phyloP scores from a whole-genome alignment of 257 asterid species.

The Perilla frutescens region DNA sequence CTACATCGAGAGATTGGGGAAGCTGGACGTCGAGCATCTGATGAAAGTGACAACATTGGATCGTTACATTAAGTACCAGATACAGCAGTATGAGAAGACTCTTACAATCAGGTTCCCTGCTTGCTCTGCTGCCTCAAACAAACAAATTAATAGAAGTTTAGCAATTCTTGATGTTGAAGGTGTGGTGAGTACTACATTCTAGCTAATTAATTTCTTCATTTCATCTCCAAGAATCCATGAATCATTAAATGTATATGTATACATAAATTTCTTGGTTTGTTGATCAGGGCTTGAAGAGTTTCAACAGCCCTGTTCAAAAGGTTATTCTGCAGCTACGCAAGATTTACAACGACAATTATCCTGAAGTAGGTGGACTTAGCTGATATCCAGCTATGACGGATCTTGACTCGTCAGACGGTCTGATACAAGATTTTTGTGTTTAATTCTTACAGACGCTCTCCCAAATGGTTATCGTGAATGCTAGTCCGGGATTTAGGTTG shows the following conservation, averaged over 20 bases:
- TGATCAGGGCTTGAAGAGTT: conserved; percentile 50
- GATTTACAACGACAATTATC: conserved; percentile 52
- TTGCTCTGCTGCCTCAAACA: conserved; percentile 59
- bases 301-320: conserved; percentile 57
- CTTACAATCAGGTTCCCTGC: conserved; percentile 55
- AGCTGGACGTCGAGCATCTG: conserved; percentile 48
- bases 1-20: conserved; percentile 65
- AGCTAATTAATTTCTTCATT: no score
- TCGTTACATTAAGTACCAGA: conserved; percentile 54
- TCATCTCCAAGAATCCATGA: no score
- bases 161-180: conserved; percentile 72
- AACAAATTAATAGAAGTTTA: conserved; percentile 44
- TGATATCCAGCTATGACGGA: no score
- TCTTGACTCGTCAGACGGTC: no score
- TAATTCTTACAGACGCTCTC: conserved; percentile 50
- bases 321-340: conserved; percentile 56
- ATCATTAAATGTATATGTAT: no score
- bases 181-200: conserved; percentile 44
- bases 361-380: conserved; percentile 47
- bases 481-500: conserved; percentile 62
- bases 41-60: conserved; percentile 56
- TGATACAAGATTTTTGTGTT: no score
- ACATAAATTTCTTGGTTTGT: neutral
- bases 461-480: conserved; percentile 59
- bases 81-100: conserved; percentile 61